Conservation (phyloP, 2,329 filamentous ascomycete species). For the Sporothrix dimorphospora region DNA sequence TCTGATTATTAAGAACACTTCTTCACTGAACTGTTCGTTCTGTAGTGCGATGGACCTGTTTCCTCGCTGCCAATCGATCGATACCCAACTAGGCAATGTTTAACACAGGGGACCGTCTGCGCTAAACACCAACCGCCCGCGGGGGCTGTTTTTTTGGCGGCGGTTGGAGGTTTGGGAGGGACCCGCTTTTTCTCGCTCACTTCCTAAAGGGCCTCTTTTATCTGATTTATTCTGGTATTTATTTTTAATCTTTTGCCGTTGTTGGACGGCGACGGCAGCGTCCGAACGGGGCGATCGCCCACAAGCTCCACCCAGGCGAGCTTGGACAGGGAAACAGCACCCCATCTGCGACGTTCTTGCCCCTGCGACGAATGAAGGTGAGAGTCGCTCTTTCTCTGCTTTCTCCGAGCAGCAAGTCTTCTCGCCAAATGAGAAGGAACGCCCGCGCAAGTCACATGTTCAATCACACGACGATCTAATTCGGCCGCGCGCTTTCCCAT, state of each 20-base stretch:
- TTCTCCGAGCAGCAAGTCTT: neutral
- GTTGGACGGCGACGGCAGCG: slow-evolving; percentile 27
- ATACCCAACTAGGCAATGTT: slow-evolving; percentile 3
- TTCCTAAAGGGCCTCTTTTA: neutral
- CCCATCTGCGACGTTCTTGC: neutral
- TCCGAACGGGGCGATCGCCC: slow-evolving; percentile 22
- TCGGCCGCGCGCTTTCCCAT: slow-evolving; percentile 5
- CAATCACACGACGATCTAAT: slow-evolving; percentile 24
- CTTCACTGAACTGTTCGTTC: neutral
- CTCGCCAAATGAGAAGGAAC: slow-evolving; percentile 8
- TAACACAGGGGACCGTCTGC: slow-evolving; percentile 2
- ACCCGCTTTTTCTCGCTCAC: neutral
- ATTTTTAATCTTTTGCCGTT: neutral
- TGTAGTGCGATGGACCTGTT: neutral
- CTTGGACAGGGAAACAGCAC: neutral
- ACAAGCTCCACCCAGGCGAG: neutral
- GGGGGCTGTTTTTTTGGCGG: neutral
- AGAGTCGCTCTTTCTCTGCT: neutral
- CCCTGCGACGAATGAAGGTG: slow-evolving; percentile 5
- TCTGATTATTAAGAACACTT: neutral
- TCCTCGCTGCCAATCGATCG: neutral
- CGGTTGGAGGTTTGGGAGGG: neutral
- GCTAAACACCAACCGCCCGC: neutral
- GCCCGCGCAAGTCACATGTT: slow-evolving; percentile 23
- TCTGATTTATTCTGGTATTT: slow-evolving; percentile 15